phyloP scores from a whole-genome alignment of 495 filamentous ascomycete species.

The Trichocladium antarcticum region DNA sequence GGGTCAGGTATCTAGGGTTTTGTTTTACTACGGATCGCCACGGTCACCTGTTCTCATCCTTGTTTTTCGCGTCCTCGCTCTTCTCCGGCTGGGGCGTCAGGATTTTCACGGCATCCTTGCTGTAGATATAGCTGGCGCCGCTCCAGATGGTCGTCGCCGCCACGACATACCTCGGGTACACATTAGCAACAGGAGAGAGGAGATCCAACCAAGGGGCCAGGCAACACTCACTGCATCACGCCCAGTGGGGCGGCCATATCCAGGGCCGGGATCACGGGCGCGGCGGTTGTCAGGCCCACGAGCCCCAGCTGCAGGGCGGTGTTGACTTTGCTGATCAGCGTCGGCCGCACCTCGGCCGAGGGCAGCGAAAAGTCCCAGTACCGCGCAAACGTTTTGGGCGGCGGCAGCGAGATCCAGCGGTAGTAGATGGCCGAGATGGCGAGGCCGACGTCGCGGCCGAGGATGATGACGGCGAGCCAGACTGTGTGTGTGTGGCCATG shows the following conservation, averaged over 20 bases:
- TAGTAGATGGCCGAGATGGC: conserved; percentile 88
- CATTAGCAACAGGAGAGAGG: conserved; percentile 5
- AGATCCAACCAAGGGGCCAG: conserved; percentile 5
- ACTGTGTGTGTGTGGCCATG: conserved; percentile 35
- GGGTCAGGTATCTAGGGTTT: too few species aligned
- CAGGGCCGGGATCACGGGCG: conserved; percentile 50
- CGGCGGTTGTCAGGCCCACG: conserved; percentile 63
- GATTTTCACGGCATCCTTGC: conserved; percentile 72
- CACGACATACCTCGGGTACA: conserved; percentile 50
- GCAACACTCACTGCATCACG: conserved; percentile 56
- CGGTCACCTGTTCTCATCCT: conserved; percentile 15
- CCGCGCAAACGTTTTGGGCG: conserved; percentile 80
- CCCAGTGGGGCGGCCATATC: conserved; percentile 48
- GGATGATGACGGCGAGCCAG: conserved; percentile 77
- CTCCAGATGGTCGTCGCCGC: conserved; percentile 77
- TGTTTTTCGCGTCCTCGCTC: conserved; percentile 12
- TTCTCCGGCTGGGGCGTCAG: conserved; percentile 32
- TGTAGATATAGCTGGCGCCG: conserved; percentile 69
- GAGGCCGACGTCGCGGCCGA: conserved; percentile 80
- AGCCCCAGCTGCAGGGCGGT: conserved; percentile 70
- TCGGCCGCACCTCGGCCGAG: conserved; percentile 85
- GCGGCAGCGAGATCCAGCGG: conserved; percentile 83
- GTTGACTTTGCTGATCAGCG: conserved; percentile 81
- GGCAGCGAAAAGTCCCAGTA: conserved; percentile 98
- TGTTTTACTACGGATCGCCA: too few species aligned